A percentile compares a stretch with the other conserved stretches of the same genome.
These are phyloP conservation scores for Quercus parvula DNA, from an alignment of 306 rosid species.

Conservation along the genomic window DNA sequence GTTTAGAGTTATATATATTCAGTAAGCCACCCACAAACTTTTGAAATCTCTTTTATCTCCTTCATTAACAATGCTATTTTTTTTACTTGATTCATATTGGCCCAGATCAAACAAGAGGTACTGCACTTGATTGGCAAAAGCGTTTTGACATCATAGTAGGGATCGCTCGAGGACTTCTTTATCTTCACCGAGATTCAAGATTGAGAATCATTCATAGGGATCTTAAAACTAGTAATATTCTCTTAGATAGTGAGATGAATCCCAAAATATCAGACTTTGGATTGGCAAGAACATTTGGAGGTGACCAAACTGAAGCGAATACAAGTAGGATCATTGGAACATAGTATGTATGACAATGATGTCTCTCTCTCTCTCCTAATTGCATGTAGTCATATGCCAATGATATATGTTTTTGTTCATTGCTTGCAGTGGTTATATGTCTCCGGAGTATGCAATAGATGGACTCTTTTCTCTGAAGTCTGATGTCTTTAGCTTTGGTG, in stretches of 20 bases:
- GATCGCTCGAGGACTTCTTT: conserved; percentile 54
- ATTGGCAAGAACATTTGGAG: conserved; percentile 46
- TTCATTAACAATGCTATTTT: neutral
- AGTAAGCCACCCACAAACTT: neutral
- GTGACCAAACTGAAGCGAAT: conserved; percentile 41
- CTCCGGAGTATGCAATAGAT: conserved; percentile 43
- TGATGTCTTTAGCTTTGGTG: conserved; percentile 44
- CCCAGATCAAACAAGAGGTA: conserved; percentile 44
- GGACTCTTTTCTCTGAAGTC: conserved; percentile 40
- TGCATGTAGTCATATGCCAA: neutral
- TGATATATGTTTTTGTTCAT: neutral
- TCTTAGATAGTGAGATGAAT: conserved; percentile 38
- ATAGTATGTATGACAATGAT: conserved; percentile 26
- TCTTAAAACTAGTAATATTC: conserved; percentile 41
- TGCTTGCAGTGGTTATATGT: conserved; percentile 37
- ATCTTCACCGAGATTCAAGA: conserved; percentile 56
- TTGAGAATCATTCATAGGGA: conserved; percentile 46
- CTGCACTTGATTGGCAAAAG: conserved; percentile 37
- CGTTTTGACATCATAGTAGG: conserved; percentile 44
- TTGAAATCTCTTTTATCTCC: neutral
- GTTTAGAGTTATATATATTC: conserved; percentile 21
- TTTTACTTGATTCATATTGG: neutral
- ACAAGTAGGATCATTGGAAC: conserved; percentile 46
- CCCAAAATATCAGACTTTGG: conserved; percentile 53
- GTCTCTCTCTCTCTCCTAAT: neutral